A percentile compares a stretch with the other conserved stretches of the same genome.
Conservation (phyloP, 768 basidiomycete genomes). For the Tephrocybe sp. region DNA sequence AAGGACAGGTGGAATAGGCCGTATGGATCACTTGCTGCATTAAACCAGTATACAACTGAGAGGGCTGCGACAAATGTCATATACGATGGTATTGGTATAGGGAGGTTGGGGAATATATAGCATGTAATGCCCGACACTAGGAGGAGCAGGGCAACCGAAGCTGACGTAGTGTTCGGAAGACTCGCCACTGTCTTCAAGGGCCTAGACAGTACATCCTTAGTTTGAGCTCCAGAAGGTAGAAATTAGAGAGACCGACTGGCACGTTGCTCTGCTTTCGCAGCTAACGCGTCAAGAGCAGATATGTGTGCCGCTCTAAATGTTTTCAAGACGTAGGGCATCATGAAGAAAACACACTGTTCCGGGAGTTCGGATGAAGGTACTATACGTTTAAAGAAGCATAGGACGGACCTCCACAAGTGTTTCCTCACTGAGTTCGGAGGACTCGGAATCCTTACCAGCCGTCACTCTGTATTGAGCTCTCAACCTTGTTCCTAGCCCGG, state of each 20-base stretch:
- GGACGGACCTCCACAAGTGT: slow-evolving; percentile 27
- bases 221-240: background rate
- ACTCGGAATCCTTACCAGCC: slow-evolving; percentile 11
- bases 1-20: slow-evolving; percentile 56
- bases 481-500: slow-evolving; percentile 27
- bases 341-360: slow-evolving; percentile 30
- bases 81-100: background rate
- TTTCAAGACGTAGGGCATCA: slow-evolving; percentile 33
- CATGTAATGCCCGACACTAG: background rate
- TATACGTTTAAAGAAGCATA: background rate
- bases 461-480: slow-evolving; percentile 17
- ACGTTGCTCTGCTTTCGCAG: slow-evolving; percentile 20
- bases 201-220: slow-evolving; percentile 2
- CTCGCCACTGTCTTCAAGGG: no score
- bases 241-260: slow-evolving; percentile 13
- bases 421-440: slow-evolving; percentile 25
- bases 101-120: background rate
- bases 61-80: slow-evolving; percentile 4
- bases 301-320: slow-evolving; percentile 30
- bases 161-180: background rate
- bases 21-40: slow-evolving; percentile 46
- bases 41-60: slow-evolving; percentile 2
- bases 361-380: background rate
- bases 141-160: background rate
- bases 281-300: slow-evolving; percentile 25